These are phyloP conservation scores for Phytophthora sp. DNA, from an alignment of 352 stramenopile species.

Conservation along the genomic window DNA sequence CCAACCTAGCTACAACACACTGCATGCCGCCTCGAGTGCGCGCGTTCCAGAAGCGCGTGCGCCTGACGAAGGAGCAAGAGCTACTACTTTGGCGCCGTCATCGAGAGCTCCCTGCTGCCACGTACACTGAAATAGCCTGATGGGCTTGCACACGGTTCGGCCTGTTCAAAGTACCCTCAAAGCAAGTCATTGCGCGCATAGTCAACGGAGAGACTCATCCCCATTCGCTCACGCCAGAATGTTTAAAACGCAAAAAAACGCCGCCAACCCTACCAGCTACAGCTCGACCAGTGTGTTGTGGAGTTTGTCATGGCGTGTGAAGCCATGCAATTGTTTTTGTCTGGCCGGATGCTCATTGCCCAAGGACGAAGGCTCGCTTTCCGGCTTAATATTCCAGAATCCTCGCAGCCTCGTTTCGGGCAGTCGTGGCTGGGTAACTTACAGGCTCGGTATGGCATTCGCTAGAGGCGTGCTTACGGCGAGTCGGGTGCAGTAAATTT, in stretches of 20 bases:
- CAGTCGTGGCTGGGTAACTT: not conserved
- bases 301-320: not conserved
- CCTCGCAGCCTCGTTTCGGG: not conserved
- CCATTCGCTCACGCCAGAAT: not conserved
- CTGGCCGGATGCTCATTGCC: not conserved
- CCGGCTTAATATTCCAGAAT: not conserved
- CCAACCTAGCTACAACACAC: too few relatives aligned
- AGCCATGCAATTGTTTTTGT: not conserved
- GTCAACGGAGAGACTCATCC: not conserved
- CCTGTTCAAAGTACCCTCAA: not conserved
- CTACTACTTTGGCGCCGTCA: not conserved
- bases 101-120: not conserved
- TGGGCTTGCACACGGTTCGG: not conserved
- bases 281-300: slow-evolving; percentile 2
- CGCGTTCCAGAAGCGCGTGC: slow-evolving; percentile 1
- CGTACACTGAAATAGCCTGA: not conserved
- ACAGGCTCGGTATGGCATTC: slow-evolving; percentile 4
- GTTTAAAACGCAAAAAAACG: slow-evolving; percentile 1
- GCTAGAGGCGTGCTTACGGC: not conserved
- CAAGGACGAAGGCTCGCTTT: not conserved
- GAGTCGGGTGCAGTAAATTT: slow-evolving; percentile 4
- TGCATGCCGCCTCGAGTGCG: too few relatives aligned
- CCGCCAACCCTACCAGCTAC: not conserved
- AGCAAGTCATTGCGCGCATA: slow-evolving; percentile 1
- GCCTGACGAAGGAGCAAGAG: not conserved